Percentiles rank a stretch among this genome's conserved stretches.
phyloP scores from a whole-genome alignment of 768 basidiomycete species.

The Lactarius tabidus region DNA sequence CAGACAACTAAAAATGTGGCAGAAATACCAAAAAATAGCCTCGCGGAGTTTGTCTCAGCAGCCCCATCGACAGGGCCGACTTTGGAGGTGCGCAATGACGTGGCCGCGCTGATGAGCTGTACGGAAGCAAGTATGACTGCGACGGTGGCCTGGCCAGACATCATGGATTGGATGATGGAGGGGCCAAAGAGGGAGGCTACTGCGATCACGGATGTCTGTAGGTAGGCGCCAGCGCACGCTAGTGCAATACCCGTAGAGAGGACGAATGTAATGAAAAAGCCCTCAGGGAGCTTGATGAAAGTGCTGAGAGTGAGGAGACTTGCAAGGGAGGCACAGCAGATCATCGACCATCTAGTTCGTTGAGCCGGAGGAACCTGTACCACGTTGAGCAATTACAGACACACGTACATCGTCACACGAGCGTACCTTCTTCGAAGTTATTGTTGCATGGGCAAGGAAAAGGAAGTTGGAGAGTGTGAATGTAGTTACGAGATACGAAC shows the following conservation, averaged over 20 bases:
- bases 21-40: slow-evolving; percentile 69
- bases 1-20: slow-evolving; percentile 58
- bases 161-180: slow-evolving; percentile 63
- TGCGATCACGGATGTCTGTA: slow-evolving; percentile 73
- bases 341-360: slow-evolving; percentile 49
- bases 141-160: slow-evolving; percentile 84
- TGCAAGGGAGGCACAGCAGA: slow-evolving; percentile 50
- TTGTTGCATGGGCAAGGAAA: slow-evolving; percentile 71
- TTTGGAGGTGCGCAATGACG: slow-evolving; percentile 43
- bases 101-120: slow-evolving; percentile 61
- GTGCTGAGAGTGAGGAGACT: slow-evolving; percentile 64
- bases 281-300: slow-evolving; percentile 49
- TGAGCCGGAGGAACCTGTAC: slow-evolving; percentile 56
- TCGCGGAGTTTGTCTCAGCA: slow-evolving; percentile 66
- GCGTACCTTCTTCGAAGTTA: slow-evolving; percentile 61
- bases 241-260: slow-evolving; percentile 57
- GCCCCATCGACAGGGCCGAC: slow-evolving; percentile 34
- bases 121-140: slow-evolving; percentile 77
- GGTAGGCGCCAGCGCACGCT: slow-evolving; percentile 62
- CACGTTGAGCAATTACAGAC: slow-evolving; percentile 4
- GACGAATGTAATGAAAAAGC: slow-evolving; percentile 61
- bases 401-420: not conserved
- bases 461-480: slow-evolving; percentile 62
- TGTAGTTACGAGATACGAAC: slow-evolving; percentile 42
- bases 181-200: slow-evolving; percentile 81